A percentile compares a stretch with the other conserved stretches of the same genome.
These are phyloP conservation scores for Xylariaceae sp. DNA, from an alignment of 2,329 filamentous ascomycete genomes.

Conservation along the genomic window DNA sequence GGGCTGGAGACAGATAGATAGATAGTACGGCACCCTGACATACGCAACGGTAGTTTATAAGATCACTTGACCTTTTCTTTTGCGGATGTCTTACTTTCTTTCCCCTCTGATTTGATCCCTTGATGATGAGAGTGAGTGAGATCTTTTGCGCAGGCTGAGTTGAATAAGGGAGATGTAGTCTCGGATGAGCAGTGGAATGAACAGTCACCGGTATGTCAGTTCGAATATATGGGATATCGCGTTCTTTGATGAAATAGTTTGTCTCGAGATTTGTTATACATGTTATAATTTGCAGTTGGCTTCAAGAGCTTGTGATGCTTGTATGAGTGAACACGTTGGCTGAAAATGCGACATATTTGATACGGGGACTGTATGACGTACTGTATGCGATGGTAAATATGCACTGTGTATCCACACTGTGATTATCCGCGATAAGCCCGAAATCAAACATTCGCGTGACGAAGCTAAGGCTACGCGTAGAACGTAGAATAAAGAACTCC, in stretches of 20 bases:
- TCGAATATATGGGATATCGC: neutral
- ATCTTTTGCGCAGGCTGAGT: conserved; percentile 2
- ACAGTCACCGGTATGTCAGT: neutral
- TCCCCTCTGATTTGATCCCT: neutral
- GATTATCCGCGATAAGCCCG: conserved; percentile 17
- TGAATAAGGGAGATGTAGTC: neutral
- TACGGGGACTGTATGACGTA: neutral
- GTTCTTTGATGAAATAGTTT: neutral
- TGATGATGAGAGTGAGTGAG: conserved; percentile 8
- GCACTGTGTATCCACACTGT: conserved; percentile 1
- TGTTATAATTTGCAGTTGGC: neutral
- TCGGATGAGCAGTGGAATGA: neutral
- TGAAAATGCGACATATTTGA: neutral
- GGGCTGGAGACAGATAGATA: neutral
- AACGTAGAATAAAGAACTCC: conserved; percentile 10
- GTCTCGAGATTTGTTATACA: neutral
- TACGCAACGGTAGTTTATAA: conserved; percentile 24
- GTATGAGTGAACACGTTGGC: neutral
- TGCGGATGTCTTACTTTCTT: conserved; percentile 10
- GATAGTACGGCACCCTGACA: conserved; percentile 3
- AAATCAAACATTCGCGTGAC: conserved; percentile 23
- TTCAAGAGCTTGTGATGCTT: neutral
- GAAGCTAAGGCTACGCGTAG: conserved; percentile 16
- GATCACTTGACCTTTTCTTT: conserved; percentile 15
- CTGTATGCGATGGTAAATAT: neutral